Evolutionary conservation across 192 early-diverging fungal species (phyloP).

Genomic region (Tieghemiomyces parasiticus): DNA sequence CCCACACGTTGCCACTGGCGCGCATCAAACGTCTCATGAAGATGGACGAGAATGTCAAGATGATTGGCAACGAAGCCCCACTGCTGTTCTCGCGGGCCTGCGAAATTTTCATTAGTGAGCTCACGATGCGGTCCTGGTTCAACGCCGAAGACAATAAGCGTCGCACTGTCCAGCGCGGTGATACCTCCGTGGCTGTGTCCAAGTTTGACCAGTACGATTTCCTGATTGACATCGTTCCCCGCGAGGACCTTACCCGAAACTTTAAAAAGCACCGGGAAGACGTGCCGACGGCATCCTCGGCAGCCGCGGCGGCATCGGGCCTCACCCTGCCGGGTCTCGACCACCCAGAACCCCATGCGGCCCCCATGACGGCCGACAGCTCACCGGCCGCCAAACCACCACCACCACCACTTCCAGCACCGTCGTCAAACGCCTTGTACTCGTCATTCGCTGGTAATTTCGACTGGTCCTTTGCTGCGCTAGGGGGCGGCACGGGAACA

Average conservation of each 20-base stretch:
- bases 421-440: background rate
- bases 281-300: conserved; percentile 11
- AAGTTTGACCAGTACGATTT: conserved; percentile 95
- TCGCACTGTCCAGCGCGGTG: conserved; percentile 82
- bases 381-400: too few species aligned
- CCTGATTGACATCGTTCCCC: conserved; percentile 90
- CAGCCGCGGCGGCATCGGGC: conserved; percentile 15
- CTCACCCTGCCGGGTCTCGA: conserved; percentile 13
- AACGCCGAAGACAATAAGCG: conserved; percentile 95
- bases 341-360: too few species aligned
- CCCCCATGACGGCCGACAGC: too few species aligned
- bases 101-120: conserved; percentile 91
- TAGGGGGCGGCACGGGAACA: background rate
- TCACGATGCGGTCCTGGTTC: conserved; percentile 69
- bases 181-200: conserved; percentile 75
- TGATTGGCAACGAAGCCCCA: conserved; percentile 70
- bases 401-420: too few species aligned
- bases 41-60: conserved; percentile 89
- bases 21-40: conserved; percentile 99
- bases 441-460: background rate
- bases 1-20: conserved; percentile 79
- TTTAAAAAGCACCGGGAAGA: background rate
- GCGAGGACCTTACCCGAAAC: conserved; percentile 53
- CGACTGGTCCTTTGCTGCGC: background rate
- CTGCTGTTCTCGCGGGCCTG: conserved; percentile 93